A percentile compares a stretch with the other conserved stretches of the same genome.
These are phyloP conservation scores for Daldinia bambusicola DNA, from an alignment of 495 filamentous ascomycete species.

Conservation along the genomic window DNA sequence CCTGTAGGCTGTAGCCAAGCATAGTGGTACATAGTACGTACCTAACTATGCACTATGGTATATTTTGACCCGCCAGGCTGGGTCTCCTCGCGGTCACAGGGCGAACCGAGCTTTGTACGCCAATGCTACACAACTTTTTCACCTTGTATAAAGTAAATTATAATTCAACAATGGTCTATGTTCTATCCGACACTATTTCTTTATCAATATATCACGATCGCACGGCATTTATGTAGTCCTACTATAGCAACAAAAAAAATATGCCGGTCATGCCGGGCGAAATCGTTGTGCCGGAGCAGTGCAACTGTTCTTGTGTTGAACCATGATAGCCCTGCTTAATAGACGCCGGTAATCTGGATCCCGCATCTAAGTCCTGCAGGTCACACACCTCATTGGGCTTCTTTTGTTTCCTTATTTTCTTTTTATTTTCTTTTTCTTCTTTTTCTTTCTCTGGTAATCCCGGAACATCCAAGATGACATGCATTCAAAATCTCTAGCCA, in stretches of 20 bases:
- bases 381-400: not conserved
- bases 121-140: conserved; percentile 20
- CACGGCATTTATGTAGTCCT: conserved; percentile 23
- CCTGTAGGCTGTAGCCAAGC: no score
- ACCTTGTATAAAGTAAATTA: not conserved
- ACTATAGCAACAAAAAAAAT: conserved; percentile 12
- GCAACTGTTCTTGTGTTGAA: not conserved
- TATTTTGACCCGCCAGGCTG: conserved; percentile 26
- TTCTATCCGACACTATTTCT: conserved; percentile 16
- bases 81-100: conserved; percentile 9
- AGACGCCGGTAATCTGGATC: conserved; percentile 12
- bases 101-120: not conserved
- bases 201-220: not conserved
- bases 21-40: no score
- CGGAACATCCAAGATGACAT: conserved; percentile 31
- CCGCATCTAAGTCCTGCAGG: conserved; percentile 21
- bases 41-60: not conserved
- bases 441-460: not conserved
- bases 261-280: conserved; percentile 22
- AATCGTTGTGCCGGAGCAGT: conserved; percentile 13
- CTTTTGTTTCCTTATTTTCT: not conserved
- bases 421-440: not conserved
- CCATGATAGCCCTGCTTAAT: not conserved
- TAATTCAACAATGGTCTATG: not conserved
- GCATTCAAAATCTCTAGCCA: conserved; percentile 21